Evolutionary conservation across 2,329 filamentous ascomycete genomes (phyloP), one percentile per base, ranked within the genome.

Genomic region (Penicillium fuscoglaucum): DNA sequence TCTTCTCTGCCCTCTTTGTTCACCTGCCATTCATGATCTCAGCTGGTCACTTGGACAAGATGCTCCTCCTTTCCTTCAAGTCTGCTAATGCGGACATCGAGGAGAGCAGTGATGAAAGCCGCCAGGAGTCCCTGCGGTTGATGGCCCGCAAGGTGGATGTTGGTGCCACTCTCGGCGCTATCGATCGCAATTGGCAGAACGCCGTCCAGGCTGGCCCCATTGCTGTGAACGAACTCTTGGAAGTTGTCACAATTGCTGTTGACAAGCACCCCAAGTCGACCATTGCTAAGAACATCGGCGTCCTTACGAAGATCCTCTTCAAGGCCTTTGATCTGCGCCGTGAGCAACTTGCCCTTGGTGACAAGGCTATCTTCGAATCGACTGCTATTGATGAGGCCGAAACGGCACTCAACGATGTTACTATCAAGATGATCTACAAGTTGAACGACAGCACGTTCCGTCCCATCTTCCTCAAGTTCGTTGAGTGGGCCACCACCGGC

Each of bases 401-500:
- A 71, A 77, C 79, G 2, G 79, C 81, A 12, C 70, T 90, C 64
- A 89, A 91, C 70, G 84, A 88, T 10, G 86, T 89, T 13, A 85
- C 88, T 0, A 84, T 99, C 59, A 90, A 91, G 75, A 95, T 97
- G 87, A 90, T 96, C 54, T 91, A 96, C 80, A 98, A 98, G 80
- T 84, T 99, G 61, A 98, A 97, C 76, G 95, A 99, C 72, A 88
- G 90, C 0, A 87, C 90, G 0, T 99, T 99, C 85, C 84, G 93
- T 13, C 96, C 95, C 0, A 87, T 99, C 62, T 99, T 98, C 79
- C 83, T 87, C 17, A 86, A 89, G 63, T 79, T 97, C n/a, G 82
- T 96, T 46, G 91, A 96, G 57, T 97, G 93, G 90, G 84, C 89
- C 0, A 82, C 80, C 19, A 78, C 80, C 2, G 82, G 81, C 0